phyloP scores from a whole-genome alignment of 2,329 filamentous ascomycete species.

The Graphilbum ipis-grandicollis region DNA sequence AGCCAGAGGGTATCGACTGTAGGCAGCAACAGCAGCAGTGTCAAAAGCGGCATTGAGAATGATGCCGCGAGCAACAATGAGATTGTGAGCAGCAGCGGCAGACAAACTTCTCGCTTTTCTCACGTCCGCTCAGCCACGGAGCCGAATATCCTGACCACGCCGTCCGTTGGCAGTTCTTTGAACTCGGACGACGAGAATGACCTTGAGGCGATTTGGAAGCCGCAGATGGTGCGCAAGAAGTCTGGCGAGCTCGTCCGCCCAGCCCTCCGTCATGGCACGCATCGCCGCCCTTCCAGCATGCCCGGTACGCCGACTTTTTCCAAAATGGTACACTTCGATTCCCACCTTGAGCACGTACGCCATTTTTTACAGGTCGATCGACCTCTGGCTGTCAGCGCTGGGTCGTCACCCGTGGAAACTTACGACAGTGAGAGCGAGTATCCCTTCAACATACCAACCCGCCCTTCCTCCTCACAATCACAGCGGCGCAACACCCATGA shows the following conservation, averaged over 20 bases:
- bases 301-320: conserved; percentile 90
- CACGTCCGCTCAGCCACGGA: conserved; percentile 41
- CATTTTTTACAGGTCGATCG: conserved; percentile 91
- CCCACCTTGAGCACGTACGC: conserved; percentile 85
- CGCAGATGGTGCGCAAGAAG: conserved; percentile 94
- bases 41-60: too few species aligned
- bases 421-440: conserved; percentile 83
- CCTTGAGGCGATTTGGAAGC: conserved; percentile 54
- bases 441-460: conserved; percentile 40
- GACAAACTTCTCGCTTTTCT: conserved; percentile 24
- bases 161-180: conserved; percentile 30
- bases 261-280: conserved; percentile 65
- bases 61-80: too few species aligned
- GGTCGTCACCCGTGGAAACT: conserved; percentile 75
- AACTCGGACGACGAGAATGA: conserved; percentile 47
- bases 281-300: conserved; percentile 82
- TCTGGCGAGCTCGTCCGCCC: conserved; percentile 92
- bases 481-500: conserved; percentile 42
- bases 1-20: conserved; percentile 9
- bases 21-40: conserved; percentile 25
- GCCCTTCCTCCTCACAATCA: background rate
- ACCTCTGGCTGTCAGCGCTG: conserved; percentile 88
- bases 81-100: conserved; percentile 27
- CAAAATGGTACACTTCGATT: conserved; percentile 97
- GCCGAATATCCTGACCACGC: conserved; percentile 26